phyloP scores from a whole-genome alignment of 2,329 filamentous ascomycete genomes.

The Monosporascus sp. region DNA sequence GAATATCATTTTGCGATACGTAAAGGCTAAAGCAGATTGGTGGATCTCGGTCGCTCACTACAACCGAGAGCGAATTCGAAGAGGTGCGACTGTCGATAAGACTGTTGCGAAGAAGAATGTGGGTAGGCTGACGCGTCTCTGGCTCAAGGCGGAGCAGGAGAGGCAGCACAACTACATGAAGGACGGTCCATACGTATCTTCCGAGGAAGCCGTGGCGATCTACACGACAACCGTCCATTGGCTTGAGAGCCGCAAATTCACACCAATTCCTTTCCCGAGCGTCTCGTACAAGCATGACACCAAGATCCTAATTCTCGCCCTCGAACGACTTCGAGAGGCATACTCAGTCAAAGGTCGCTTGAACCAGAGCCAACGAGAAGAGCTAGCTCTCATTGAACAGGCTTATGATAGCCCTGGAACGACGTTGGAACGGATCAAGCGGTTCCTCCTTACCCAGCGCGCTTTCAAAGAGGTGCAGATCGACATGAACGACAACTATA shows the following conservation, averaged over 20 bases:
- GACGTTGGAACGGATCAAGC: constrained; percentile 92
- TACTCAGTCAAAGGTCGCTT: constrained; percentile 96
- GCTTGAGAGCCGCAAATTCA: constrained; percentile 97
- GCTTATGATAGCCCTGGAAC: constrained; percentile 97
- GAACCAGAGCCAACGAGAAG: constrained; percentile 96
- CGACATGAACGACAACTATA: constrained; percentile 99
- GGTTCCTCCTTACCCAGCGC: constrained; percentile 91
- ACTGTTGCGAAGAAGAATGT: constrained; percentile 99
- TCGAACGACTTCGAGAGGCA: constrained; percentile 87
- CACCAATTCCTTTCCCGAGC: constrained; percentile 96
- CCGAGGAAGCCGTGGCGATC: constrained; percentile 96
- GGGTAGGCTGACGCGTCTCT: constrained; percentile 86
- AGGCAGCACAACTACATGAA: constrained; percentile 99
- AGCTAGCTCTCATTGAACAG: constrained; percentile 93
- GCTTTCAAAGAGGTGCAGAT: constrained; percentile 99
- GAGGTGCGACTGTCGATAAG: constrained; percentile 97
- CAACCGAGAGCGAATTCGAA: constrained; percentile 92
- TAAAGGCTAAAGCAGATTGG: constrained; percentile 99
- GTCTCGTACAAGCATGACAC: constrained; percentile 99
- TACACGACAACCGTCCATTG: constrained; percentile 99
- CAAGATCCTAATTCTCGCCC: constrained; percentile 92
- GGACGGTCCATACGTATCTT: constrained; percentile 96
- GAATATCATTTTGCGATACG: constrained; percentile 96
- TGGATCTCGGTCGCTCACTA: constrained; percentile 99
- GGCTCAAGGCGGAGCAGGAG: constrained; percentile 98